Base-by-base conservation (phyloP, 768 basidiomycete species). In the Leccinum aurantiacum region DNA sequence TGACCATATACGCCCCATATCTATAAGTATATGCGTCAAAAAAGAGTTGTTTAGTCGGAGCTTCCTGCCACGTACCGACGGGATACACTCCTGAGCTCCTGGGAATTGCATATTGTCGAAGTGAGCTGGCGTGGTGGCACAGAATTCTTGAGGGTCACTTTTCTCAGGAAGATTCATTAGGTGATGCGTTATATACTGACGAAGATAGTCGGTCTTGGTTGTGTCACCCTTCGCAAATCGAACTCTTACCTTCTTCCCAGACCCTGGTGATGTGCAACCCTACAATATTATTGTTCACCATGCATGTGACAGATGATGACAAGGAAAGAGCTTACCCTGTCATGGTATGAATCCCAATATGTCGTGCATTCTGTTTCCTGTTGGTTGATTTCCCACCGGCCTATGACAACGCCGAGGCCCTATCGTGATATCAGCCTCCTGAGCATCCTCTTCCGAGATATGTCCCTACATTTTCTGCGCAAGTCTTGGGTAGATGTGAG, bases 61-160 rank as follows among this genome's bases (percentile, higher is more conserved):
- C 17, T 44, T 44, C 9, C 41, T 10, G n/a, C 41, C 2, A 67
- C 68, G 4, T 54, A 63, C 68, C 1, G 62, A n/a, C 31, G 50
- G 54, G 53, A 67, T 61, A 27, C 67, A 71, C 14, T 60, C 61
- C 3, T 67, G 57, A 0, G 65, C 62, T 27, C 72, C 59, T 0
- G 56, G 46, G 27, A 75, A 76, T 27, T 71, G 55, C 59, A 67
- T 49, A 1, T 63, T 29, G 17, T 58, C 44, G 51, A 75, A 71
- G 13, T 15, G 15, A 7, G 56, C 56, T 3, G 75, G 75, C 0
- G 75, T 76, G 1, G 75, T 74, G 3, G 73, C 72, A 54, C 74
- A 75, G 56, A 77, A 74, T n/a, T 69, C 66, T 14, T 38, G 59
- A 71, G 72, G 76, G 22, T 75, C 65, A 19, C 61, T 60, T 13